Evolutionary conservation across 495 filamentous ascomycete species (phyloP).

Genomic region (Penicillium lagena): DNA sequence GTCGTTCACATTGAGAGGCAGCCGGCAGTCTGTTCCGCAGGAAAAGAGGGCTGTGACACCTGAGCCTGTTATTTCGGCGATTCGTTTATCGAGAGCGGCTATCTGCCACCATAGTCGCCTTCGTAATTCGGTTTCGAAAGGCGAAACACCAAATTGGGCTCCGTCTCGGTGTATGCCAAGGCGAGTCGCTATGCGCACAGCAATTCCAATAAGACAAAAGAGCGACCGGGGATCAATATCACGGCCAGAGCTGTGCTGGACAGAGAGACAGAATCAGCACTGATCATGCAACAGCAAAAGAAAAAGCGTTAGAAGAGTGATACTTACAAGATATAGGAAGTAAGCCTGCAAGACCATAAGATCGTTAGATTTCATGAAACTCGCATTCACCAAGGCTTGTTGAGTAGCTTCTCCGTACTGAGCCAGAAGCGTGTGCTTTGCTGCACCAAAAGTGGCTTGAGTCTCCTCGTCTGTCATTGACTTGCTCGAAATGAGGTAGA

Average conservation of each 20-base stretch:
- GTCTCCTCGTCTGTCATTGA: slow-evolving; percentile 41
- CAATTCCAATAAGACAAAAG: slow-evolving; percentile 55
- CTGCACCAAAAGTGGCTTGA: slow-evolving; percentile 3
- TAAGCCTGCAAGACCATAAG: slow-evolving; percentile 64
- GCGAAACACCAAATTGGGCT: slow-evolving; percentile 49
- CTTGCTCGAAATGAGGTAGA: slow-evolving; percentile 63
- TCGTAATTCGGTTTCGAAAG: slow-evolving; percentile 64
- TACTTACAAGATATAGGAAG: slow-evolving; percentile 50
- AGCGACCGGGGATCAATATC: slow-evolving; percentile 48
- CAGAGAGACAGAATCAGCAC: neutral
- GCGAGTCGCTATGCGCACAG: slow-evolving; percentile 63
- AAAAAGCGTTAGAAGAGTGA: neutral
- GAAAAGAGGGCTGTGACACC: slow-evolving; percentile 50
- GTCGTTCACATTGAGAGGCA: slow-evolving; percentile 35
- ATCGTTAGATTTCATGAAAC: slow-evolving; percentile 60
- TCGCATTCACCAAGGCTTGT: slow-evolving; percentile 60
- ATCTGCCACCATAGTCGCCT: slow-evolving; percentile 70
- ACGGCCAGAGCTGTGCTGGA: slow-evolving; percentile 34
- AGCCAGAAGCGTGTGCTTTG: slow-evolving; percentile 30
- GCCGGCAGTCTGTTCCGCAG: slow-evolving; percentile 17
- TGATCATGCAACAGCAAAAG: neutral
- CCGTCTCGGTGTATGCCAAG: slow-evolving; percentile 50
- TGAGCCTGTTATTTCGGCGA: slow-evolving; percentile 58
- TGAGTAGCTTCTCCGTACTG: slow-evolving; percentile 64
- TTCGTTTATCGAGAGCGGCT: slow-evolving; percentile 55